Base-by-base conservation (phyloP, 1,284 basidiomycete species). In the Athelia psychrophila region DNA sequence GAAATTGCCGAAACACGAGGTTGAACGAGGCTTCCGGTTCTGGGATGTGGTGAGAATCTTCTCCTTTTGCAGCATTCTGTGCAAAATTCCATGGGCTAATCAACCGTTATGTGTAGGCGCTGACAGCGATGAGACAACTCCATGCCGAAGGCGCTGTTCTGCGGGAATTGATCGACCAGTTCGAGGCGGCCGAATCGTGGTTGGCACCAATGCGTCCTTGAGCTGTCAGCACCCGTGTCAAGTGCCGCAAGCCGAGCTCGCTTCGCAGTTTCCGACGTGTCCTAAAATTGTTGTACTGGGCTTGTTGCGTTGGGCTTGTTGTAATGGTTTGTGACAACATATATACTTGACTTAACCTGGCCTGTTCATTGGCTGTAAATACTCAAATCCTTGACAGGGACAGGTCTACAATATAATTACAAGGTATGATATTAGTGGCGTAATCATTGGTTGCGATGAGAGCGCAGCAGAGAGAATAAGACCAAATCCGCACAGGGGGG, bases 1-100 rank as follows among this genome's bases (percentile, higher is more conserved):
- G 60, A 96, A 94, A 76, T 73, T 72, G 55, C 92, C 96, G 6
- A 84, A 86, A 69, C 74, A 74, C 51, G 96, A 99, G 77, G 88
- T 99, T 48, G 92, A 95, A 67, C 77, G 97, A 51, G 95, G 95
- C 3, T 98, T 99, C 78, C 80, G 97, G 60, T 99, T 99, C 78
- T 99, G 97, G 96, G 91, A 96, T 65, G 82, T 95, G 68, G 94
- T 96, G 67, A 77, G 93, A n/a, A n/a, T 83, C 36, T 52, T 54
- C 50, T 51, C 27, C 55, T 52, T 44, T 25, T 18, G 38, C 20
- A 51, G 51, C 51, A 50, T 52, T 58, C 50, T 42, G 30, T 32
- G 33, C n/a, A n/a, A n/a, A n/a, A n/a, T n/a, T 22, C 35, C 19
- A 18, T 25, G 30, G 48, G 27, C 58, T 51, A 60, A 51, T 53